Evolutionary conservation across 2,329 filamentous ascomycete genomes (phyloP), one percentile per base, ranked within the genome.

Genomic region (Xylaria sp.): DNA sequence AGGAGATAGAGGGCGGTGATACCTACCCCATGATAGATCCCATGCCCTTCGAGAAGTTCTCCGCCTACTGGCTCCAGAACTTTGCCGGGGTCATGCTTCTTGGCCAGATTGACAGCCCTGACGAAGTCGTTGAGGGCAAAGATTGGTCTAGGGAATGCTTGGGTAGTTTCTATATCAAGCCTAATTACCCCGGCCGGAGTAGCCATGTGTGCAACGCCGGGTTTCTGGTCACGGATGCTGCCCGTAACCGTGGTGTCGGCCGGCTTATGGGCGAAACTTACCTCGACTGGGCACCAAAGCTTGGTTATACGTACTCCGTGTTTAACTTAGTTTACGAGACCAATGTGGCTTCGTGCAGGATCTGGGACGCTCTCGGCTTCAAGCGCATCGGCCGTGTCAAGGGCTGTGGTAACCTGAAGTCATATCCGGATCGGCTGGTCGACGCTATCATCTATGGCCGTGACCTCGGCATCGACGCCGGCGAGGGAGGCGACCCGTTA

Each of bases 311-410:
- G 1, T 96, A 96, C 80, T 93, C 91, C 40, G 91, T 97, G 65
- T 97, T 97, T 83, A 96, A 96, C 76, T 85, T 96, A 51, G 93
- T 96, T 6, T 96, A 96, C 79, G 93, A 96, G 81, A 96, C 91
- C 67, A 96, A 96, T 76, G 90, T 95, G 23, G 93, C 91, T 1
- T 94, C 91, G 31, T 93, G 92, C 75, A 89, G 90, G 65, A 93
- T 96, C 72, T 97, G 93, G 93, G 93, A 97, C 76, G 90, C 89
- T 1, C 84, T 97, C 29, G 92, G 92, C 61, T 97, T 97, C 81
- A 95, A 96, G 82, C 88, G 93, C 60, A 95, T 97, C 72, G 93
- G 93, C 19, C 87, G 91, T 54, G 89, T 97, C 69, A 89, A 89
- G 71, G 87, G 84, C 41, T 88, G 86, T 73, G 89, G 89, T 63